Conservation (phyloP, 2,329 filamentous ascomycete species). For the Ascochyta rabiei region DNA sequence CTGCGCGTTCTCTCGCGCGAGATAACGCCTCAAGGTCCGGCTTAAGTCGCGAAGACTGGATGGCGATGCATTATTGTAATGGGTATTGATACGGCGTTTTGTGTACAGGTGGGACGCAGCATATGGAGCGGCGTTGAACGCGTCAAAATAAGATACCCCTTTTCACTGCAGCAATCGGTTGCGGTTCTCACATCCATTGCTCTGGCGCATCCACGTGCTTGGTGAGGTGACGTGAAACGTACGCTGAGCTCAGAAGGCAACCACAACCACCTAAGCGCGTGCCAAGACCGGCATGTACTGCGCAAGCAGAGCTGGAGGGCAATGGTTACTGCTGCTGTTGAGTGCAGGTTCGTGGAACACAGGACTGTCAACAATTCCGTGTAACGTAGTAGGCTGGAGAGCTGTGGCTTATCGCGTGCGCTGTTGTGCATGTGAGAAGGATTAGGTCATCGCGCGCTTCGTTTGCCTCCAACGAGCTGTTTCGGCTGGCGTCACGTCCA, state of each 20-base stretch:
- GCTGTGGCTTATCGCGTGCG: slow-evolving; percentile 15
- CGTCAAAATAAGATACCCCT: slow-evolving; percentile 42
- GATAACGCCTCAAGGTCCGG: slow-evolving; percentile 31
- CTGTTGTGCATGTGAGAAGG: slow-evolving; percentile 16
- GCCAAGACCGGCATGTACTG: not conserved
- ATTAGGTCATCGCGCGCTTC: slow-evolving; percentile 19
- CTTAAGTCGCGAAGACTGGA: not conserved
- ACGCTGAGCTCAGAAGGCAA: no score
- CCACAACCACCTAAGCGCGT: no score
- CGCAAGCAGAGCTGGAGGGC: no score
- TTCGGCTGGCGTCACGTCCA: slow-evolving; percentile 31
- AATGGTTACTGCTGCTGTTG: not conserved
- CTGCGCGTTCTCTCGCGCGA: slow-evolving; percentile 45
- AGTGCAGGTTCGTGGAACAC: not conserved
- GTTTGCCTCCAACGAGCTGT: slow-evolving; percentile 25
- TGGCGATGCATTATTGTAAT: slow-evolving; percentile 15
- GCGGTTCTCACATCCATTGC: slow-evolving; percentile 2
- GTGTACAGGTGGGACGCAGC: slow-evolving; percentile 11
- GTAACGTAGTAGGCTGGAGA: slow-evolving; percentile 5
- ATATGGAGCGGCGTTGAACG: slow-evolving; percentile 31
- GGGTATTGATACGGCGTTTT: slow-evolving; percentile 15
- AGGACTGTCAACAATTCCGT: not conserved
- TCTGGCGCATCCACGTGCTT: slow-evolving; percentile 3
- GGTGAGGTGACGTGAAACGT: slow-evolving; percentile 13
- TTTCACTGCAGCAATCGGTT: slow-evolving; percentile 10